Evolutionary conservation across 164 flowering plant genomes (phyloP), one percentile per base, ranked within the genome.

Genomic region (Aristolochia californica): DNA sequence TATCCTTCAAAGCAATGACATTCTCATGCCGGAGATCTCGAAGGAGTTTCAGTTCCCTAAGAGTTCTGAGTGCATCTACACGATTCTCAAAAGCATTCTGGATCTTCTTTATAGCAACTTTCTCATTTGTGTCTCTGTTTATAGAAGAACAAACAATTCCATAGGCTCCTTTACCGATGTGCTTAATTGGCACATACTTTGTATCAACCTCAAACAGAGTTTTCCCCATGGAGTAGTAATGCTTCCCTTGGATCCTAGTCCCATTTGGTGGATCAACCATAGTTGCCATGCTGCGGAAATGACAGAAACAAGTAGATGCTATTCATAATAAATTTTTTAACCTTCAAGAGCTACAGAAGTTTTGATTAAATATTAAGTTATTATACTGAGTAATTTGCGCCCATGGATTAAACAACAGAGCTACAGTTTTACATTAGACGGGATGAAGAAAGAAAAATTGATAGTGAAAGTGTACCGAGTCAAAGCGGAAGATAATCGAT

Each of bases 81-180:
- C 80, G 77, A 60, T 91, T 91, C 66, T 82, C 94, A 70, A 91
- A 91, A 2, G 76, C 91, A 65, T 91, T 88, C 59, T 91, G 53
- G 20, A 90, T 90, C 77, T 82, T 90, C 76, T 90, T 90, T 26
- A 90, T 90, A 2, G 97, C 97, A 61, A 85, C 97, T 68, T 83
- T 88, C 72, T 91, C 96, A 64, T 83, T 81, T 21, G 89, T 85
- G 63, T 88, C 97, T 50, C 72, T 81, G 60, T 88, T 86, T 16
- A 85, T 56, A 2, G 96, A 91, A 43, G 97, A 91, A 65, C 94
- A 91, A 22, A 91, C 97, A 58, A 91, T 73, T 12, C 97, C 97
- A 65, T 91, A 91, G 1, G 97, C 94, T 45, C 97, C 97, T 60
- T 95, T 78, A 34, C 97, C 96, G 26, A 91, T 83, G 38, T 96